Evolutionary conservation across 768 basidiomycete genomes (phyloP).

Genomic region (Coprinopsis sp.): DNA sequence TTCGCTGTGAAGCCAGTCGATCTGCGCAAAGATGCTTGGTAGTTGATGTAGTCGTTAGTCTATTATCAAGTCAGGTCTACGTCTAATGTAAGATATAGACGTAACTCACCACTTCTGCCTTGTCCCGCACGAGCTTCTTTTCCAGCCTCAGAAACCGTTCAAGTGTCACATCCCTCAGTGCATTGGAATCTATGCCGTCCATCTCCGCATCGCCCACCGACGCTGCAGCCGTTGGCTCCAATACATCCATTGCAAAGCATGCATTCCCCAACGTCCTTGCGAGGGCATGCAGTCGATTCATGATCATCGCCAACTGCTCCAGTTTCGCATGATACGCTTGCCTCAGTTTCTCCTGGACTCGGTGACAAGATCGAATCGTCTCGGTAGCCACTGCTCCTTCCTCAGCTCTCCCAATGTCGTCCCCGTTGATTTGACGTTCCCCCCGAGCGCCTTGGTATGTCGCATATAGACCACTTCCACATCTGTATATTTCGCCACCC

Average conservation of each 20-base stretch:
- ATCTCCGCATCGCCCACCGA: slow-evolving; percentile 36
- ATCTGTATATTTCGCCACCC: slow-evolving; percentile 57
- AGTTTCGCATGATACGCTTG: slow-evolving; percentile 81
- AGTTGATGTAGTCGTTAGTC: slow-evolving; percentile 58
- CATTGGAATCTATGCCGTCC: slow-evolving; percentile 28
- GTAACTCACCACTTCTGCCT: slow-evolving; percentile 76
- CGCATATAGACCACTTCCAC: slow-evolving; percentile 63
- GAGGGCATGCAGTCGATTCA: slow-evolving; percentile 56
- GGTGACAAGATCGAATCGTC: slow-evolving; percentile 60
- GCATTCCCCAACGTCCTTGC: slow-evolving; percentile 55
- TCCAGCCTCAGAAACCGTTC: slow-evolving; percentile 79
- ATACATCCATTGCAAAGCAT: slow-evolving; percentile 55
- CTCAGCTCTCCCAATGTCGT: slow-evolving; percentile 62
- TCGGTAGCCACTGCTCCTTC: slow-evolving; percentile 69
- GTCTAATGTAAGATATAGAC: not conserved
- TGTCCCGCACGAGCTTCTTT: slow-evolving; percentile 79
- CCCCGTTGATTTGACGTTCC: slow-evolving; percentile 63
- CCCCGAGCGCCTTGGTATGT: slow-evolving; percentile 67
- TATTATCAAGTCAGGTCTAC: no score
- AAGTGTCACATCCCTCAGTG: slow-evolving; percentile 61
- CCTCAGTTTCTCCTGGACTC: slow-evolving; percentile 72
- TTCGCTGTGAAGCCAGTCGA: slow-evolving; percentile 80
- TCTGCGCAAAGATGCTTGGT: slow-evolving; percentile 60
- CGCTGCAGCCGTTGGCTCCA: slow-evolving; percentile 40
- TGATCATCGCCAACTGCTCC: slow-evolving; percentile 68